Evolutionary conservation across 129 eudicot species (phyloP).

Genomic region (Lactuca sativa): DNA sequence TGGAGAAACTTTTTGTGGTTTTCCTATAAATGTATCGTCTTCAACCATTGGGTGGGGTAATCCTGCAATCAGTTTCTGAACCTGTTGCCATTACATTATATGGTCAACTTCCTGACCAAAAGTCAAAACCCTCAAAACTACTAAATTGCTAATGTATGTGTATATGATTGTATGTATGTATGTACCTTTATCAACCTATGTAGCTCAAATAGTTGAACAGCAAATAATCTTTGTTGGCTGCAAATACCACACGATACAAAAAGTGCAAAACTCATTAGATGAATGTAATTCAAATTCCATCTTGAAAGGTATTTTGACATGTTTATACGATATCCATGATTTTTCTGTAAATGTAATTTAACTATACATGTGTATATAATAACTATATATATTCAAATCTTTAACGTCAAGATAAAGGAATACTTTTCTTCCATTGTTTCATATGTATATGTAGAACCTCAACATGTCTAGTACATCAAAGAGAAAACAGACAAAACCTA

Average conservation of each 20-base stretch:
- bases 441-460: too few species aligned
- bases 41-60: constrained; percentile 74
- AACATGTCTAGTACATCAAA: too few species aligned
- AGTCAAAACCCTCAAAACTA: not conserved
- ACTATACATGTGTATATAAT: not conserved
- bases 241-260: not conserved
- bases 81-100: constrained; percentile 43
- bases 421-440: too few species aligned
- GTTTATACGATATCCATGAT: not conserved
- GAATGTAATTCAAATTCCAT: not conserved
- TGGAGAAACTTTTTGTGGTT: constrained; percentile 52
- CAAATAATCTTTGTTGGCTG: constrained; percentile 97
- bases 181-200: constrained; percentile 85
- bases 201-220: constrained; percentile 95
- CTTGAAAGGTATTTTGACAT: not conserved
- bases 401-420: too few species aligned
- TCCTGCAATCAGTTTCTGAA: constrained; percentile 75
- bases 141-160: too few species aligned
- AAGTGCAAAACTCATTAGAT: not conserved
- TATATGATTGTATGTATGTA: not conserved
- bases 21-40: constrained; percentile 40
- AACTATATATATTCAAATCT: too few species aligned
- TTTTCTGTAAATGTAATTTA: not conserved
- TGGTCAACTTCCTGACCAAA: not conserved
- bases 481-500: too few species aligned